Conservation (phyloP, 805 yeast genomes). For the Myxozyma kluyveri region DNA sequence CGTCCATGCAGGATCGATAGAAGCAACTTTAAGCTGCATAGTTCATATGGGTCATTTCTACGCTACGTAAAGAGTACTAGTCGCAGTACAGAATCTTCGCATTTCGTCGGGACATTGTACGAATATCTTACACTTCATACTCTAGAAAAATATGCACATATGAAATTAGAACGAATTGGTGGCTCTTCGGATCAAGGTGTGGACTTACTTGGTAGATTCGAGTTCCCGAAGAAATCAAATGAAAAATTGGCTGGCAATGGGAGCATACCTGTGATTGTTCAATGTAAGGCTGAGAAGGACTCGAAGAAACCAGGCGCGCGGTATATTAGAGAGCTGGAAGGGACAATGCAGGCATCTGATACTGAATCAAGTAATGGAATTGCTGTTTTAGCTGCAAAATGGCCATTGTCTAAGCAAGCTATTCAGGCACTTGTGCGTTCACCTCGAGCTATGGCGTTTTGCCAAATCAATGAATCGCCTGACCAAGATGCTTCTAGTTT, state of each 20-base stretch:
- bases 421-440: constrained; percentile 15
- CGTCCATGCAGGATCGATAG: background rate
- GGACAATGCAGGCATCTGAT: constrained; percentile 8
- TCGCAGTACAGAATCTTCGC: constrained; percentile 20
- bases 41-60: constrained; percentile 16
- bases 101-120: constrained; percentile 32
- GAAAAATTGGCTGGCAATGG: background rate
- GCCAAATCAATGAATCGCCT: constrained; percentile 17
- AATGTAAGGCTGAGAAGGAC: constrained; percentile 36
- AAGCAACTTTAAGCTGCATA: constrained; percentile 6
- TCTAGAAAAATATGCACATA: constrained; percentile 9
- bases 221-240: background rate
- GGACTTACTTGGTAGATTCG: constrained; percentile 30
- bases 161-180: constrained; percentile 30
- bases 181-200: constrained; percentile 32
- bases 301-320: constrained; percentile 48
- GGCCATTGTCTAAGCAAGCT: constrained; percentile 21
- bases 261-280: constrained; percentile 27
- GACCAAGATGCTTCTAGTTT: background rate
- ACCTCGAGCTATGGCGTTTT: constrained; percentile 20
- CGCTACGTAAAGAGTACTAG: constrained; percentile 8
- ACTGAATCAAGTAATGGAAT: constrained; percentile 7
- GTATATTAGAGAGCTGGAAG: constrained; percentile 31
- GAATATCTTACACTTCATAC: constrained; percentile 30
- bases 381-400: constrained; percentile 27